Conservation (phyloP, 495 filamentous ascomycete genomes). For the Neurospora hispaniola region DNA sequence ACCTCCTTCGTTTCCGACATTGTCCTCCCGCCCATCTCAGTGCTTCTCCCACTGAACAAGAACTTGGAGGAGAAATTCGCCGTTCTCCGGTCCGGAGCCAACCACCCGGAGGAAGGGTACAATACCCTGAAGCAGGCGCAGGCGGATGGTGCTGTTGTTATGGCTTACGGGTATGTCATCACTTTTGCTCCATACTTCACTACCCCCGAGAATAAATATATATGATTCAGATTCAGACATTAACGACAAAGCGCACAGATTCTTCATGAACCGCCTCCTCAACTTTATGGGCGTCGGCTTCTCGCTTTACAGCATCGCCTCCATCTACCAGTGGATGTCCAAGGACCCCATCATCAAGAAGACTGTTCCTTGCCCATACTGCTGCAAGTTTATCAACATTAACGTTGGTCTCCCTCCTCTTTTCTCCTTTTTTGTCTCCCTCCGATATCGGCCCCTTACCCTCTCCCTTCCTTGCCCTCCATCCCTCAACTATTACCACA, state of each 20-base stretch:
- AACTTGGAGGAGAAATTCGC: slow-evolving; percentile 73
- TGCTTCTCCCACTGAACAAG: slow-evolving; percentile 56
- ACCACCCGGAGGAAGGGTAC: slow-evolving; percentile 40
- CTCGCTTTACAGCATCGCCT: slow-evolving; percentile 54
- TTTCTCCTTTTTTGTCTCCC: background rate
- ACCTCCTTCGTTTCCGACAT: slow-evolving; percentile 65
- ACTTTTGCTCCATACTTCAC: background rate
- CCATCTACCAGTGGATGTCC: slow-evolving; percentile 49
- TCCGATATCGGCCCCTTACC: background rate
- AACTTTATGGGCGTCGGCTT: slow-evolving; percentile 58
- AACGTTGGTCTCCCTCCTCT: slow-evolving; percentile 37
- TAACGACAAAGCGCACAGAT: background rate
- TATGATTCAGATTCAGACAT: background rate
- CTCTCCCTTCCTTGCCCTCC: background rate
- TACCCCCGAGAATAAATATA: slow-evolving; percentile 8
- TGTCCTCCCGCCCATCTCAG: slow-evolving; percentile 55
- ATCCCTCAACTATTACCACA: no score
- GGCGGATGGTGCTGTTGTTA: slow-evolving; percentile 59
- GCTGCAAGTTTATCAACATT: slow-evolving; percentile 53
- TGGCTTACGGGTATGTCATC: slow-evolving; percentile 52
- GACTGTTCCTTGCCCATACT: slow-evolving; percentile 60
- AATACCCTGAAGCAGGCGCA: slow-evolving; percentile 59
- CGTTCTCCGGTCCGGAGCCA: slow-evolving; percentile 46
- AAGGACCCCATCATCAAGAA: slow-evolving; percentile 62
- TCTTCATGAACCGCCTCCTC: slow-evolving; percentile 55